Percentiles rank a stretch among this genome's conserved stretches.
Evolutionary conservation across 2,329 filamentous ascomycete genomes (phyloP).

Genomic region (Calonectria crousiana): DNA sequence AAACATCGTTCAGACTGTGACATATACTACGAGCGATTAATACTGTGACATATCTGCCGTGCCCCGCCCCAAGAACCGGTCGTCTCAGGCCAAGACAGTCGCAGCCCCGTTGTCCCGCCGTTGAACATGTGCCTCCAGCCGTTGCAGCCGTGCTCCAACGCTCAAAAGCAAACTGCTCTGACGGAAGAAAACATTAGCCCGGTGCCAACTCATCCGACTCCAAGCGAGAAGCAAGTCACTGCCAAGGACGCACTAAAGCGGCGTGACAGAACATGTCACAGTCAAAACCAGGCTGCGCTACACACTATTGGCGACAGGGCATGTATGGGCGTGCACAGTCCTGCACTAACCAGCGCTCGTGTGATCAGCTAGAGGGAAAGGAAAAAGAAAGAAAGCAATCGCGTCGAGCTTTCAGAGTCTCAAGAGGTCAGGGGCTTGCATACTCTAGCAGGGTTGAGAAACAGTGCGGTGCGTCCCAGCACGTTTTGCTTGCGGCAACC

Average conservation of each 20-base stretch:
- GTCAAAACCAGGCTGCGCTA: background rate
- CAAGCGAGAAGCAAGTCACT: background rate
- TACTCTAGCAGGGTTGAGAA: background rate
- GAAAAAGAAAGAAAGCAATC: too few species aligned
- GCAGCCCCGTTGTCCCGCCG: background rate
- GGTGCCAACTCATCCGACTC: background rate
- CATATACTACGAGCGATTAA: background rate
- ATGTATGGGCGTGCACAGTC: background rate
- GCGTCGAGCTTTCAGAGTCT: too few species aligned
- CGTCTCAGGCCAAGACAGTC: background rate
- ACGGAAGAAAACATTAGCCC: background rate
- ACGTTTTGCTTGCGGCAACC: background rate
- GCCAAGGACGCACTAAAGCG: background rate
- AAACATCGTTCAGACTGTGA: background rate
- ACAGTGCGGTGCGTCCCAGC: background rate
- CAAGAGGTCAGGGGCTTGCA: background rate
- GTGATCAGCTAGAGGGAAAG: background rate
- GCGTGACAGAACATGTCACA: background rate
- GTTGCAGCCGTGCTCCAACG: too few species aligned
- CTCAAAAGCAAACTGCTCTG: background rate
- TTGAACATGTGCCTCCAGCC: too few species aligned
- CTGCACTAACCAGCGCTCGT: background rate
- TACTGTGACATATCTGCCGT: background rate
- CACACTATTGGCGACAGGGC: too few species aligned
- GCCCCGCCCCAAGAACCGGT: background rate